Evolutionary conservation across 441 rosid species (phyloP), one percentile per base, ranked within the genome.

Genomic region (Codiaeum variegatum): DNA sequence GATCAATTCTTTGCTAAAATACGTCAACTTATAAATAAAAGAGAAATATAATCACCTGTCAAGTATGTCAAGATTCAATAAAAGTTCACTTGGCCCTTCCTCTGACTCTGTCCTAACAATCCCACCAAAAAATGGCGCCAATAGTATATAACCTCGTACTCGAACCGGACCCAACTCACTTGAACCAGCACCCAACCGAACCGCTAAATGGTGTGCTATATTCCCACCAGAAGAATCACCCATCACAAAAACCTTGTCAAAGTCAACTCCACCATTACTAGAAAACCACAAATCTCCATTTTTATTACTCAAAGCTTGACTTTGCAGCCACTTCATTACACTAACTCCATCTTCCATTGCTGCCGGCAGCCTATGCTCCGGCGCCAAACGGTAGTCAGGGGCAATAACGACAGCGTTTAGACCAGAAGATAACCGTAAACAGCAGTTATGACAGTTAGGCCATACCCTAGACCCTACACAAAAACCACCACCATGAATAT

Each of bases 171-270:
- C 78, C 76, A 86, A 29, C 38, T 79, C 72, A 0, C 26, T 28
- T 15, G 87, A 84, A 73, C 84, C 81, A 6, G 61, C 65, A 5
- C 88, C 87, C 1, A 86, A 55, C 79, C 82, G 81, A 70, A 86
- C 84, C 23, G 96, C 95, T 56, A 90, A 67, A 55, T 91, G 95
- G 77, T 93, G 97, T 9, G 92, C 90, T 47, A 93, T 88, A 76
- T 93, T 93, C 4, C 97, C 98, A 11, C 98, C 97, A 0, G 98
- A 93, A 0, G 98, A 93, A 79, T 93, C 98, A 26, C 98, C 98
- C 63, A 87, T 6, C 2, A 93, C 83, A 73, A 82, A 88, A 56
- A 91, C 92, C 59, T 78, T 60, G 69, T 83, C 90, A 47, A 84
- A 86, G 87, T 88, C 91, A 80, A 83, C 87, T 38, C 62, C 76